Conservation (phyloP, 805 yeast species). For the Candida berthetii region DNA sequence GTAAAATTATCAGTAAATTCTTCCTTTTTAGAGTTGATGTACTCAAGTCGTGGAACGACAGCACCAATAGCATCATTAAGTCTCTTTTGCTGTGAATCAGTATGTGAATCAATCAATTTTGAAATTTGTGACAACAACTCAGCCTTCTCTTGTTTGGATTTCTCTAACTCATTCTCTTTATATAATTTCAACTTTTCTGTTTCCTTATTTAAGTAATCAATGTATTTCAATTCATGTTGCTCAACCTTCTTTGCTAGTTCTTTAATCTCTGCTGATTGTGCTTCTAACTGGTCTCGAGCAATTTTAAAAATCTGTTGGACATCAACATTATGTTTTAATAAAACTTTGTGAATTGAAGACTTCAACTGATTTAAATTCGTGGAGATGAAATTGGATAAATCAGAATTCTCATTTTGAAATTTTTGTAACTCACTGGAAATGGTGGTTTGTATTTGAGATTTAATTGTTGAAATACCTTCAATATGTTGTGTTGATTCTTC, state of each 20-base stretch:
- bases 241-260: slow-evolving; percentile 7
- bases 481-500: slow-evolving; percentile 4
- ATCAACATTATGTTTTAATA: not conserved
- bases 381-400: slow-evolving; percentile 5
- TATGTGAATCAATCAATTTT: slow-evolving; percentile 6
- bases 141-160: slow-evolving; percentile 3
- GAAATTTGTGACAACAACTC: slow-evolving; percentile 8
- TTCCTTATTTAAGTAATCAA: slow-evolving; percentile 5
- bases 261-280: slow-evolving; percentile 13
- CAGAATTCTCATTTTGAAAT: slow-evolving; percentile 5
- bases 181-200: slow-evolving; percentile 1
- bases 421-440: slow-evolving; percentile 11
- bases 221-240: slow-evolving; percentile 10
- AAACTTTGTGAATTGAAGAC: not conserved
- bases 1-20: slow-evolving; percentile 9
- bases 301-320: slow-evolving; percentile 3
- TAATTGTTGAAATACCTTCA: slow-evolving; percentile 9
- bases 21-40: slow-evolving; percentile 7
- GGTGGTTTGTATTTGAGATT: slow-evolving; percentile 9
- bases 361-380: slow-evolving; percentile 6
- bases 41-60: slow-evolving; percentile 6
- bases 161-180: slow-evolving; percentile 6
- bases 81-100: slow-evolving; percentile 3
- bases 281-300: slow-evolving; percentile 10
- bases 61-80: slow-evolving; percentile 1